Percentiles rank a stretch among this genome's conserved stretches.
Evolutionary conservation across 2,329 filamentous ascomycete species (phyloP).

Genomic region (Emmonsiellopsis sp.): DNA sequence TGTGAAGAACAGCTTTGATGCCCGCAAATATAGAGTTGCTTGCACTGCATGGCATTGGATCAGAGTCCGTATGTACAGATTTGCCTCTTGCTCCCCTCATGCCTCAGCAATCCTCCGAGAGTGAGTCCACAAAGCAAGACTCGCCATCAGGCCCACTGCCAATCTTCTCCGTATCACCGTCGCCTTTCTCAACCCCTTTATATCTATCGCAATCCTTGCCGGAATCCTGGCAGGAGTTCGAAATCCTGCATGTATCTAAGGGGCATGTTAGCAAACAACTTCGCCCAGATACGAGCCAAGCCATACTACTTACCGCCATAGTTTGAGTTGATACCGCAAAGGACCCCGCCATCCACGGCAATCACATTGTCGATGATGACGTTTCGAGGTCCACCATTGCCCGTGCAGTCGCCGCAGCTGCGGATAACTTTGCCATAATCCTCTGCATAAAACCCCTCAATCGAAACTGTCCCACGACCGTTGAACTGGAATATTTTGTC

Average conservation of each 20-base stretch:
- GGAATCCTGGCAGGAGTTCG: slow-evolving; percentile 15
- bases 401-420: slow-evolving; percentile 36
- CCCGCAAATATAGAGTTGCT: no score
- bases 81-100: no score
- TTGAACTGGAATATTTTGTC: slow-evolving; percentile 25
- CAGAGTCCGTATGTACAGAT: no score
- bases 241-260: not conserved
- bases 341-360: slow-evolving; percentile 16
- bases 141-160: not conserved
- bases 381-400: slow-evolving; percentile 24
- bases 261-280: not conserved
- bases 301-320: slow-evolving; percentile 19
- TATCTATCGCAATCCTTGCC: slow-evolving; percentile 18
- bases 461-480: slow-evolving; percentile 15
- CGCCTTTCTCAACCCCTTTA: not conserved
- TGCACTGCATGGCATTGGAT: no score
- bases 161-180: not conserved
- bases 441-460: slow-evolving; percentile 29
- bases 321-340: slow-evolving; percentile 30
- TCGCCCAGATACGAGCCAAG: not conserved
- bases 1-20: no score
- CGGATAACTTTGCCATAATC: slow-evolving; percentile 41
- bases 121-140: not conserved
- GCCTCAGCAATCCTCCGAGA: not conserved
- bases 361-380: slow-evolving; percentile 19